phyloP scores from a whole-genome alignment of 2,329 filamentous ascomycete species.

The Teratosphaeria destructans region DNA sequence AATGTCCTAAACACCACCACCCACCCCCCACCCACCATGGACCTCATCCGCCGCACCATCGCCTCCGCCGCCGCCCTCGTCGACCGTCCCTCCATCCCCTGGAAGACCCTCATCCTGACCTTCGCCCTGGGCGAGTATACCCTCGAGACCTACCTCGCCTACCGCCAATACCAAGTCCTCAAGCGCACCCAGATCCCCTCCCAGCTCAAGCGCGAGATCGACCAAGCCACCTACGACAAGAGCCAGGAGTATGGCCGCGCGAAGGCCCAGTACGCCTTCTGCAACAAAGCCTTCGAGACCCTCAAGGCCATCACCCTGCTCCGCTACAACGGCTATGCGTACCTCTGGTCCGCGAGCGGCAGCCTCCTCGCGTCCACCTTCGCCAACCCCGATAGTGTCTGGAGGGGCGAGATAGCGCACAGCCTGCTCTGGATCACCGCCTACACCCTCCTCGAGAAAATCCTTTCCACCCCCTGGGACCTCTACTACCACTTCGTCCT shows the following conservation, averaged over 20 bases:
- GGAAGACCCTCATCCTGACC: slow-evolving; percentile 91
- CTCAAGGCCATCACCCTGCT: slow-evolving; percentile 82
- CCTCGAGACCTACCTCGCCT: slow-evolving; percentile 79
- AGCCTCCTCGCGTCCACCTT: slow-evolving; percentile 61
- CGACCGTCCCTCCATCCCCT: slow-evolving; percentile 87
- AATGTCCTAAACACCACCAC: background rate
- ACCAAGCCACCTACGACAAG: slow-evolving; percentile 85
- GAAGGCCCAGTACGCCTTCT: slow-evolving; percentile 81
- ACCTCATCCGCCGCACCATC: slow-evolving; percentile 46
- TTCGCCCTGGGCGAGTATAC: slow-evolving; percentile 88
- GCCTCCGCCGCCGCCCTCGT: slow-evolving; percentile 55
- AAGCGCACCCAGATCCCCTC: slow-evolving; percentile 71
- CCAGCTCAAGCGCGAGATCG: slow-evolving; percentile 79
- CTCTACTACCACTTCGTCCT: slow-evolving; percentile 94
- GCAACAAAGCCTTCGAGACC: slow-evolving; percentile 74
- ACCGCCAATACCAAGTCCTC: slow-evolving; percentile 82
- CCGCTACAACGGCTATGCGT: slow-evolving; percentile 81
- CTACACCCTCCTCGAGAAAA: slow-evolving; percentile 72
- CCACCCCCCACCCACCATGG: slow-evolving; percentile 15
- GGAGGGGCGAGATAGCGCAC: slow-evolving; percentile 86
- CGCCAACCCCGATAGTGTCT: slow-evolving; percentile 40
- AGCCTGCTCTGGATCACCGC: slow-evolving; percentile 84
- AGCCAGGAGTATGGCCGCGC: slow-evolving; percentile 76
- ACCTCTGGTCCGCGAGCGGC: slow-evolving; percentile 78
- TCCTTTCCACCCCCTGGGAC: slow-evolving; percentile 67